Base-by-base conservation (phyloP, 2,329 filamentous ascomycete genomes). In the Fusarium decemcellulare region DNA sequence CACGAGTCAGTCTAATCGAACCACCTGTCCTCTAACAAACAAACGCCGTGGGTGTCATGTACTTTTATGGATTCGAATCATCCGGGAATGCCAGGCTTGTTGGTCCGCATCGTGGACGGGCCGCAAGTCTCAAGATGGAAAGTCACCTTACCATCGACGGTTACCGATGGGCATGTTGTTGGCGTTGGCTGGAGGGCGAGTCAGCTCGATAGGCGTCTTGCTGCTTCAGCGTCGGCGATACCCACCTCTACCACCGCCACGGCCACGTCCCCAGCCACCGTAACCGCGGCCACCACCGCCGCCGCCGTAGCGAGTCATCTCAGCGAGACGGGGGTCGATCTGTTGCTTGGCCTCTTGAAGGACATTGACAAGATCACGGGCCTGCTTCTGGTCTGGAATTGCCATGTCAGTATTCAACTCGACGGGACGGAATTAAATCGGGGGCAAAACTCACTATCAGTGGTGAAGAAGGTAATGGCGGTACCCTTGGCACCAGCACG, bases 381-480 rank as follows among this genome's bases (percentile, higher is more conserved):
- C 95, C 90, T 96, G 93, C 87, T 95, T 96, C 77, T 92, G 89
- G 85, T 96, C 93, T 95, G 58, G 4, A 37, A 34, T 32, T n/a
- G 7, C 23, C 23, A 42, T 68, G 79, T 87, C 77, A 85, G 83
- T 50, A 61, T 12, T 3, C 16, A 44, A 4, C 15, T 47, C 47
- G 42, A 50, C 36, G 23, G 29, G 48, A 39, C 6, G 8, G n/a
- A 8, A 15, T 14, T 23, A 4, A 23, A 23, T 23, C 23, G 23
- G 23, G 23, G 23, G 23, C 5, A n/a, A 57, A 65, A 92, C 95
- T 86, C 88, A 98, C 95, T 98, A 84, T 98, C 96, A 92, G 95
- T 96, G 82, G 96, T 98, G 85, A 99, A 99, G 78, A 99, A 90
- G 72, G 96, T 98, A 80, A 98, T 98, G 81, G 96, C 96, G 77